Conservation (phyloP, 805 yeast species). For the Candida khao-thaluensis region DNA sequence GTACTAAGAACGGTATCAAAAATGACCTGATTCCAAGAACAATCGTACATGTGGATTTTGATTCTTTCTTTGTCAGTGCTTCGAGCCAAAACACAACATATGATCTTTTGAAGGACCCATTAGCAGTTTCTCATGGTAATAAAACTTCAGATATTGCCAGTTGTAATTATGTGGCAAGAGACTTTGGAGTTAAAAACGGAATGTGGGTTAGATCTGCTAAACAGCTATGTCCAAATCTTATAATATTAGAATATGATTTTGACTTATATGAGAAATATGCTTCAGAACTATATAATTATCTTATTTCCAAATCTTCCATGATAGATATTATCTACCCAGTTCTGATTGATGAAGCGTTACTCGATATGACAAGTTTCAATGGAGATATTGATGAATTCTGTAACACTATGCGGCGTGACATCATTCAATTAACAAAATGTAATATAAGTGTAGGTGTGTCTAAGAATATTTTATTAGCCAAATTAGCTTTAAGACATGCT, state of each 20-base stretch:
- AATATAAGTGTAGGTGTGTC: constrained; percentile 81
- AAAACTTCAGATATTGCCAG: constrained; percentile 79
- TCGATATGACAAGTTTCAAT: constrained; percentile 51
- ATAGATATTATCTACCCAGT: constrained; percentile 68
- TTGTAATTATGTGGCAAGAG: constrained; percentile 85
- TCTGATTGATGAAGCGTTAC: constrained; percentile 88
- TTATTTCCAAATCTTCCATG: constrained; percentile 44
- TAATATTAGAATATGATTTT: constrained; percentile 70
- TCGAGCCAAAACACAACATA: constrained; percentile 61
- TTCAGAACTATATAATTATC: constrained; percentile 56
- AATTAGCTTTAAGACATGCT: constrained; percentile 66
- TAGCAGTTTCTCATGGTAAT: constrained; percentile 64
- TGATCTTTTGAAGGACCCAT: constrained; percentile 50
- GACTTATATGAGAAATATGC: constrained; percentile 68
- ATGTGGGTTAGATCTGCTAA: constrained; percentile 82
- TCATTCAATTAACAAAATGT: constrained; percentile 53
- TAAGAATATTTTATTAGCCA: constrained; percentile 70
- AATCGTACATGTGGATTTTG: constrained; percentile 86
- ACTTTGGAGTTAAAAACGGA: constrained; percentile 78
- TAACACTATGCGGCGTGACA: constrained; percentile 35
- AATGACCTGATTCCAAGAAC: constrained; percentile 19
- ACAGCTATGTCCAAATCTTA: constrained; percentile 62
- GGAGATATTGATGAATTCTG: constrained; percentile 20
- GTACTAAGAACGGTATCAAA: neutral
- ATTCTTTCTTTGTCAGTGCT: constrained; percentile 89